Evolutionary conservation across 352 stramenopile genomes (phyloP).

Genomic region (Phytophthora tubulina): DNA sequence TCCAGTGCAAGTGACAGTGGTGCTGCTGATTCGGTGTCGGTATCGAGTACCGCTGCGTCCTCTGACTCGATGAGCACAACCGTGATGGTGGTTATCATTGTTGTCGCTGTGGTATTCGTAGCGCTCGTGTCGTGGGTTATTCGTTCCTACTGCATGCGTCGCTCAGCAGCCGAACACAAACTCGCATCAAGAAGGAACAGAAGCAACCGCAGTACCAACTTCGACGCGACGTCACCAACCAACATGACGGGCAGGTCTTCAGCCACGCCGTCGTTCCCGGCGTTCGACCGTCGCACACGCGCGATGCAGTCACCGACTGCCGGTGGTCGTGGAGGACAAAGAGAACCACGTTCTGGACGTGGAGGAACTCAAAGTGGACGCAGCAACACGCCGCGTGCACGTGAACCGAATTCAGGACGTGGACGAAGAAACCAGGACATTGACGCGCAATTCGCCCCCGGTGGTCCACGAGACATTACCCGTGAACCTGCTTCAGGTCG

Average conservation of each 20-base stretch:
- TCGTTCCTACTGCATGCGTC: conserved; percentile 36
- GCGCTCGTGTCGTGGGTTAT: conserved; percentile 41
- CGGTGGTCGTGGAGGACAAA: conserved; percentile 9
- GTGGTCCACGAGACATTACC: conserved; percentile 3
- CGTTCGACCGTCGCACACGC: conserved; percentile 40
- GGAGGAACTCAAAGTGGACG: neutral
- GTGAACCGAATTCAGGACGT: conserved; percentile 10
- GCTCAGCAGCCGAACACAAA: conserved; percentile 26
- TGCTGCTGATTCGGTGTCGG: neutral
- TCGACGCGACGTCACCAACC: conserved; percentile 34
- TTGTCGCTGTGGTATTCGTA: conserved; percentile 44
- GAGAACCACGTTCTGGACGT: conserved; percentile 6
- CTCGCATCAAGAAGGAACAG: conserved; percentile 16
- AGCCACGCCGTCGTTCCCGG: conserved; percentile 40
- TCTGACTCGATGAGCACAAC: conserved; percentile 34
- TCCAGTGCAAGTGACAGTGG: conserved; percentile 5
- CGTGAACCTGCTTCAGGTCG: conserved; percentile 22
- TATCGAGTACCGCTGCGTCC: conserved; percentile 11
- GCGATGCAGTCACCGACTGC: conserved; percentile 26
- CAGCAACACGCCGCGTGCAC: conserved; percentile 5
- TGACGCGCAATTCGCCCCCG: conserved; percentile 14
- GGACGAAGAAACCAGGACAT: conserved; percentile 31
- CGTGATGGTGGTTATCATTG: conserved; percentile 39
- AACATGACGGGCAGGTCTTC: conserved; percentile 36
- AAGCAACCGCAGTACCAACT: conserved; percentile 18